Evolutionary conservation across 2,329 filamentous ascomycete genomes (phyloP), one percentile per base, ranked within the genome.

Genomic region (Aureobasidium zeae): DNA sequence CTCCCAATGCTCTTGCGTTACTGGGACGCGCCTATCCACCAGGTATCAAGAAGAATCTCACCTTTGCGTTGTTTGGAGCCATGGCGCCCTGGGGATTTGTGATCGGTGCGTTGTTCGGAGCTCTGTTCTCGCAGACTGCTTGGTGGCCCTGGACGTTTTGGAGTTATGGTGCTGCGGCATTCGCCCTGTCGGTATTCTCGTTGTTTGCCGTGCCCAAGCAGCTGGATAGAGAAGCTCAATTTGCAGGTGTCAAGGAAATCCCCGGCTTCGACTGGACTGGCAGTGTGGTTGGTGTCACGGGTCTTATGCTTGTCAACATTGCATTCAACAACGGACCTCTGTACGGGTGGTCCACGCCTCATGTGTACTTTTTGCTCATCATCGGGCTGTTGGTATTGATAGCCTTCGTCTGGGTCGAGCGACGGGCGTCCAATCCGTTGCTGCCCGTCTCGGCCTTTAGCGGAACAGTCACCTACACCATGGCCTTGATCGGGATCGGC

Each of bases 311-410:
- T 13, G 69, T 83, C 60, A 81, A 81, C 55, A 75, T 83, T 51
- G 74, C 77, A 0, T 81, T 76, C 75, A 82, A 79, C 47, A 77
- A 83, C 54, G 77, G 74, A 0, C 70, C 75, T 0, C 64, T 74
- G 0, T 72, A 69, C 2, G 76, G 76, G 2, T 83, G 79, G 79
- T 51, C 61, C 1, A 63, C 66, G 5, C 63, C 74, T 0, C 76
- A 76, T 44, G 65, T 78, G n/a, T 72, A 74, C 47, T 62, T 72
- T 0, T 60, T 73, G 1, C 63, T 84, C 0, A 70, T 81, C 26
- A 48, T 80, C 2, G 77, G 79, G 0, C 45, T 75, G 2, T 26
- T 77, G 0, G 59, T 81, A 2, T 58, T 79, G 2, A 61, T 57
- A 0, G 52, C 67, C 1, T 84, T 84, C 54, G 68, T 76, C 39